Base-by-base conservation (phyloP, 2,329 filamentous ascomycete genomes). In the Geoglossum cookeanum region DNA sequence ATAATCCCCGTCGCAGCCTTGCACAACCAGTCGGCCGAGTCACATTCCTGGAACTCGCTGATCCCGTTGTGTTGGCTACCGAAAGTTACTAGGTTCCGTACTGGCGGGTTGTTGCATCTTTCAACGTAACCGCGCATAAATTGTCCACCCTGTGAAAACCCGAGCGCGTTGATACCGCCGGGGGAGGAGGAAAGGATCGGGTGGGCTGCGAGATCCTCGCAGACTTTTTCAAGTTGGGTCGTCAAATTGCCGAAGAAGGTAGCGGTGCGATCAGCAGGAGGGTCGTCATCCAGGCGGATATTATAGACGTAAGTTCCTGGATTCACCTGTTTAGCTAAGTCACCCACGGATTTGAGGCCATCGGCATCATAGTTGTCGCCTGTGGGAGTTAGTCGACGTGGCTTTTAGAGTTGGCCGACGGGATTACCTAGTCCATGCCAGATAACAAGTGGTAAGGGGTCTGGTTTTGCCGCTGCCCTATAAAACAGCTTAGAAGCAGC, bases 21-120 rank as follows among this genome's bases (percentile, higher is more conserved):
- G 72, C 92, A 98, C 3, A 95, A 67, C 75, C 83, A 85, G 70
- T 98, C 91, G 5, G 74, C 77, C 15, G 73, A 63, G 2, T 71
- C 75, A 72, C 92, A 98, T 7, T 75, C 73, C 67, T 84, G 78
- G 72, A 97, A 96, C 67, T 87, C 78, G 33, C 79, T 74, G 68
- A 98, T 97, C 57, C 92, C 92, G 68, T 91, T 92, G 72, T 96
- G 90, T 72, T 94, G 90, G 65, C 82, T 85, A 61, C 90, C 90
- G 64, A 92, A 94, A 1, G 90, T 96, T 61, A 95, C 78, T 42
- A 96, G 78, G 67, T 80, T 90, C 62, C 81, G 78, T 11, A 95
- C 79, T 3, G 80, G 82, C 0, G 88, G 83, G 37, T 64, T 65
- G 68, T 89, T 92, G 75, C 92, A 98, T 48, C 87, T 79, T 75